These are phyloP conservation scores for Noccaea bulbosa DNA, from an alignment of 345 rosid genomes.

Conservation along the genomic window DNA sequence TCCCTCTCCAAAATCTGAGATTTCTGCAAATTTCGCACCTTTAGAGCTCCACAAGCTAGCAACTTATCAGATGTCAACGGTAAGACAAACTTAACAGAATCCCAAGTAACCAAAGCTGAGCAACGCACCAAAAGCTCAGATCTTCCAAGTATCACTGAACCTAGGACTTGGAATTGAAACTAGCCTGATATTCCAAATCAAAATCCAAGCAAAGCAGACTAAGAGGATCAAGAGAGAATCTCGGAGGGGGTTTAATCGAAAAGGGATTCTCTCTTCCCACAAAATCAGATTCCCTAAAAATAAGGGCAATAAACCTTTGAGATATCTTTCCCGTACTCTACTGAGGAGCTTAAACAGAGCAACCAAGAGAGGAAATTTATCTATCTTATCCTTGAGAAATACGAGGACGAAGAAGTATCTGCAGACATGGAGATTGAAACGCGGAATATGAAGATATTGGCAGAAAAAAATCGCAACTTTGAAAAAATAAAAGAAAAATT, in stretches of 20 bases:
- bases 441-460: constrained; percentile 32
- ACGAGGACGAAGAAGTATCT: constrained; percentile 23
- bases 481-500: constrained; percentile 36
- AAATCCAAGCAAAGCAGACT: constrained; percentile 31
- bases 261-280: constrained; percentile 54
- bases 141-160: constrained; percentile 27
- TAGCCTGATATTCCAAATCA: constrained; percentile 3
- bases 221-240: constrained; percentile 42
- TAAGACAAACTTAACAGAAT: neutral
- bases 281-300: constrained; percentile 48
- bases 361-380: constrained; percentile 39
- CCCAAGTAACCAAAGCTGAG: constrained; percentile 11
- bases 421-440: constrained; percentile 44
- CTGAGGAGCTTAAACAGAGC: constrained; percentile 44
- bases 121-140: constrained; percentile 28
- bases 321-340: constrained; percentile 3
- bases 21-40: constrained; percentile 33
- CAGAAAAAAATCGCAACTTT: constrained; percentile 44
- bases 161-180: neutral
- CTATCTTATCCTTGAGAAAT: constrained; percentile 43
- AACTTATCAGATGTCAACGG: constrained; percentile 48
- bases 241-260: constrained; percentile 37
- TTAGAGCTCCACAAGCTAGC: constrained; percentile 24
- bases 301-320: constrained; percentile 10
- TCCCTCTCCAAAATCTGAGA: constrained; percentile 30